These are phyloP conservation scores for Casuarina cunninghamiana DNA, from an alignment of 306 rosid genomes.

Conservation along the genomic window DNA sequence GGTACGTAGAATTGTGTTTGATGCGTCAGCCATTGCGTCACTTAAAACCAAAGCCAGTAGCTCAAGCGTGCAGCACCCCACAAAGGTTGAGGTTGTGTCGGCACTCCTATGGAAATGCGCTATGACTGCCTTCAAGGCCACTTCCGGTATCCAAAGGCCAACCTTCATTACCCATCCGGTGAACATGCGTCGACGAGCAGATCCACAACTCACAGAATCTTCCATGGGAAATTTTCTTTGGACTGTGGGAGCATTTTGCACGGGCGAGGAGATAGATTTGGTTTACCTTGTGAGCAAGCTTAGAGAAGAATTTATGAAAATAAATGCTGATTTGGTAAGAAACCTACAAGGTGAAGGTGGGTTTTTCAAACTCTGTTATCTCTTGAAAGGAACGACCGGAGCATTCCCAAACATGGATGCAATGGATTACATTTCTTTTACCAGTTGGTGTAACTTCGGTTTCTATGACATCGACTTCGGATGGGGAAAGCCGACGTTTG, in stretches of 20 bases:
- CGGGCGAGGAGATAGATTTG: neutral
- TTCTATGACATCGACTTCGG: neutral
- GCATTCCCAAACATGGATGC: neutral
- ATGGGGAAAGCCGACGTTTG: slow-evolving; percentile 2
- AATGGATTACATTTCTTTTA: neutral
- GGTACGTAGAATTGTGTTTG: slow-evolving; percentile 8
- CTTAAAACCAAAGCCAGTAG: slow-evolving; percentile 1
- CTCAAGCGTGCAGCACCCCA: neutral
- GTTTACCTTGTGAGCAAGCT: neutral
- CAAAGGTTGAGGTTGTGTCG: slow-evolving; percentile 3
- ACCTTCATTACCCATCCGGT: neutral
- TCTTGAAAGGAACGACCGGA: neutral
- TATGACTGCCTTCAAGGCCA: neutral
- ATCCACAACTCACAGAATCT: neutral
- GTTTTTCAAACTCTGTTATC: neutral
- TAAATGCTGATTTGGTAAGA: neutral
- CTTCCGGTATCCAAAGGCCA: neutral
- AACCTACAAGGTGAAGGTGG: slow-evolving; percentile 3
- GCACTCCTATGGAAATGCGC: slow-evolving; percentile 11
- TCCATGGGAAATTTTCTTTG: slow-evolving; percentile 11
- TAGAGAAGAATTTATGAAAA: slow-evolving; percentile 1
- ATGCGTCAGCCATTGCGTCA: slow-evolving; percentile 10
- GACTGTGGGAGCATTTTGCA: neutral
- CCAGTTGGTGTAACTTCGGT: slow-evolving; percentile 12
- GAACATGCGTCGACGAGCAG: slow-evolving; percentile 8